Percentiles rank a stretch among this genome's conserved stretches.
Conservation (phyloP, 169 alveolate genomes). For the Cryptosporidium sp. region DNA sequence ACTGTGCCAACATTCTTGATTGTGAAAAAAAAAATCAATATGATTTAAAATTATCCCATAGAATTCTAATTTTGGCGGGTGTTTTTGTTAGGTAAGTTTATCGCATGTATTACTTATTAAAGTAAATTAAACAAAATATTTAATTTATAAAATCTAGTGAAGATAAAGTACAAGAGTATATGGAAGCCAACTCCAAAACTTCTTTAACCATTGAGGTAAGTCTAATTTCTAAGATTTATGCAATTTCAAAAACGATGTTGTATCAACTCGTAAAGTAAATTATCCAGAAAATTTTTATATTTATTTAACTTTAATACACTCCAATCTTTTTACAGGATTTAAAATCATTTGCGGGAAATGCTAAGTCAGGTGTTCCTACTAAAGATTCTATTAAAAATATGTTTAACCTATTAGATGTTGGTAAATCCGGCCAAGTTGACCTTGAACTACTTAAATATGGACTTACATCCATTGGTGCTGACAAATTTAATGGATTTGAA, state of each 20-base stretch:
- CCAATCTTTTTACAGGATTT: conserved; percentile 11
- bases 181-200: conserved; percentile 13
- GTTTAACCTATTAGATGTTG: conserved; percentile 45
- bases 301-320: neutral
- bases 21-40: conserved; percentile 19
- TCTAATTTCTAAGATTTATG: neutral
- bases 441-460: conserved; percentile 49
- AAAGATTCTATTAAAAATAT: conserved; percentile 24
- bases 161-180: neutral
- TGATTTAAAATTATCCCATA: conserved; percentile 35
- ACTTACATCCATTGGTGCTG: conserved; percentile 36
- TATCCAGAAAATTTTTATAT: neutral
- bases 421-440: conserved; percentile 47
- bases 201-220: conserved; percentile 36
- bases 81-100: conserved; percentile 35
- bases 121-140: neutral
- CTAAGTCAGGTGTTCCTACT: neutral
- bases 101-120: neutral
- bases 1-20: conserved; percentile 44
- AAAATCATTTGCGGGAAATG: conserved; percentile 3
- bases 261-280: no score
- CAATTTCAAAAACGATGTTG: no score
- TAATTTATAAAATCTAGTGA: conserved; percentile 3
- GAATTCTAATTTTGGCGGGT: conserved; percentile 56
- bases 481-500: conserved; percentile 25